Evolutionary conservation across 768 basidiomycete genomes (phyloP), one percentile per base, ranked within the genome.

Genomic region (Amanita subjunquillea): DNA sequence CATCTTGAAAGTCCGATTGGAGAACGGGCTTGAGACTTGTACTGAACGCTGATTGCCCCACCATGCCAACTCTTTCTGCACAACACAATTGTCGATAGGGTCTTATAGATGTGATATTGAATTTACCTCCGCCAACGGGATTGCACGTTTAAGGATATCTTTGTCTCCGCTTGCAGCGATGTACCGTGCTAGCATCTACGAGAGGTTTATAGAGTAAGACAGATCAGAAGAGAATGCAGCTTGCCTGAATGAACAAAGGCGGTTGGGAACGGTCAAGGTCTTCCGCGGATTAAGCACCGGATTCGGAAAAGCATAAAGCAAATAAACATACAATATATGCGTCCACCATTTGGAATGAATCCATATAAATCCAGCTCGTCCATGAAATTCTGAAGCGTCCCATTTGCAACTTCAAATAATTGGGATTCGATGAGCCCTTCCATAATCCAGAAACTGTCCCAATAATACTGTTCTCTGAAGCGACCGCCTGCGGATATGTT

Each of bases 311-410:
- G 6, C 40, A 25, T 2, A 25, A 34, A 34, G 12, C 2, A 6
- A 22, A 63, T 69, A 53, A 17, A 51, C 67, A 46, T 59, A 85
- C 85, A 96, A 61, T 96, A 96, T 48, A 88, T 91, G 9, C 92
- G 77, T 3, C 91, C 93, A 6, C 94, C 94, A 60, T 96, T 97
- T 1, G 94, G 94, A 56, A 97, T 85, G 70, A 96, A 97, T 0
- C 93, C 94, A 59, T 88, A 80, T 22, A 64, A 62, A 38, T 86
- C 80, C 43, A 97, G 71, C 63, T 95, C 85, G 60, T 97, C 93
- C 91, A 96, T 93, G 62, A 97, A 96, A 69, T 96, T 95, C 57
- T 89, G 81, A 32, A 96, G 70, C 0, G 91, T 88, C 9, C 73
- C 80, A 56, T 88, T 87, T 53, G 78, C 87, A 50, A 88, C 74